Conservation (phyloP, 768 basidiomycete species). For the Collybiopsis confluens region DNA sequence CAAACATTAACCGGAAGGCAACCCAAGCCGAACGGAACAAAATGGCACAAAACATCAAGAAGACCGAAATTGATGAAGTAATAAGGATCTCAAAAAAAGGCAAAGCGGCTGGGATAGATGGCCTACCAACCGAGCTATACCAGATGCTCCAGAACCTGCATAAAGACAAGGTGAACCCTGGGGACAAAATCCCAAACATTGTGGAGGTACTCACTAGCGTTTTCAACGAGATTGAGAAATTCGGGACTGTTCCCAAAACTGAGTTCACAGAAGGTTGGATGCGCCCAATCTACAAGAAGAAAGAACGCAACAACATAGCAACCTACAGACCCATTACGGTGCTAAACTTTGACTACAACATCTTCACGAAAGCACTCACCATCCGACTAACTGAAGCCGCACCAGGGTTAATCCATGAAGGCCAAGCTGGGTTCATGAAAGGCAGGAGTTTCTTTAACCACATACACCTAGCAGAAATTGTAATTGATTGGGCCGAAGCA, state of each 20-base stretch:
- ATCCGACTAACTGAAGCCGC: slow-evolving; percentile 11
- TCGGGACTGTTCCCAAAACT: slow-evolving; percentile 2
- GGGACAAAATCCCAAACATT: slow-evolving; percentile 8
- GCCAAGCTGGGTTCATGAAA: slow-evolving; percentile 24
- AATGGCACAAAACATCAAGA: no score
- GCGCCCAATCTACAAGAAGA: slow-evolving; percentile 28
- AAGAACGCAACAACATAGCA: slow-evolving; percentile 14
- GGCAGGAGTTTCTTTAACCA: slow-evolving; percentile 18
- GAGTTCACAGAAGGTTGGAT: slow-evolving; percentile 20
- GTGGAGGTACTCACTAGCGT: not conserved
- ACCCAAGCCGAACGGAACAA: no score
- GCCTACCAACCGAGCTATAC: no score
- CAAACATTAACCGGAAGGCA: no score
- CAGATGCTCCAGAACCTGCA: no score
- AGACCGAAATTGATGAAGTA: no score
- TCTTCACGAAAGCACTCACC: slow-evolving; percentile 13
- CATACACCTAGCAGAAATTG: slow-evolving; percentile 13
- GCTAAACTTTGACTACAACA: slow-evolving; percentile 15
- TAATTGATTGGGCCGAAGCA: slow-evolving; percentile 11
- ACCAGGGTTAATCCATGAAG: slow-evolving; percentile 15
- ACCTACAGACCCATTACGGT: slow-evolving; percentile 21
- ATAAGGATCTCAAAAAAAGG: no score
- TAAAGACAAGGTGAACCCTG: no score
- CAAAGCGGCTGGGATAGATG: no score
- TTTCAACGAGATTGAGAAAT: slow-evolving; percentile 12